Base-by-base conservation (phyloP, 192 early-diverging fungal genomes). In the Coemansia erecta region DNA sequence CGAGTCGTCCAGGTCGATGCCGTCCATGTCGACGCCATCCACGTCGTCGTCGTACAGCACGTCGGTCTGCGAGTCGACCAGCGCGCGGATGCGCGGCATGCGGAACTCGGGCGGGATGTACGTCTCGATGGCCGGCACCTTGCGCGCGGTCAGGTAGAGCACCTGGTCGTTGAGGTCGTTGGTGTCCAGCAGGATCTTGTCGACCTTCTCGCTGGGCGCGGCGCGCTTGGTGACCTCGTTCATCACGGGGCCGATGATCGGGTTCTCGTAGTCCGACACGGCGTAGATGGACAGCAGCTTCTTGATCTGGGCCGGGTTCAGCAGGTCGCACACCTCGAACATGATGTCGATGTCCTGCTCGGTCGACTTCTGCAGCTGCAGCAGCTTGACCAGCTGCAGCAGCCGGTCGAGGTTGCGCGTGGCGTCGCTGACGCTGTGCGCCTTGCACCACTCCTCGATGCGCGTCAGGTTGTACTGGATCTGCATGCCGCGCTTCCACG, bases 401-500 rank as follows among this genome's bases (percentile, higher is more conserved):
- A 99, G 75, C 58, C 93, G 93, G 68, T 98, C 94, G 4, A 95
- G 77, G 66, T 98, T 94, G 56, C 96, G 81, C 2, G 84, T 87
- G 39, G 88, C 87, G 70, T 99, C 98, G 23, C 90, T 82, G 17
- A 97, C 90, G 35, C 88, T 89, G 71, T 98, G 94, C 18, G 90
- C 87, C 72, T 94, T 95, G 86, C 95, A 98, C 98, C 98, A 99
- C 70, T 99, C 98, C 74, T 97, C 93, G 60, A 99, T 86, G 18
- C 94, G 85, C 3, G 92, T 91, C 45, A 98, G 88, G 59, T 99
- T 99, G 82, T 97, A 99, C 82, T 98, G 95, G 65, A 99, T 95
- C 84, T 99, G 98, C 85, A 96, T 94, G 70, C 94, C 94, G 66
- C 97, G 89, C 78, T 99, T 98, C 94, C 95, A 98, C 21, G 97